These are phyloP conservation scores for Cornus florida DNA, from an alignment of 148 eudicot genomes.

Conservation along the genomic window DNA sequence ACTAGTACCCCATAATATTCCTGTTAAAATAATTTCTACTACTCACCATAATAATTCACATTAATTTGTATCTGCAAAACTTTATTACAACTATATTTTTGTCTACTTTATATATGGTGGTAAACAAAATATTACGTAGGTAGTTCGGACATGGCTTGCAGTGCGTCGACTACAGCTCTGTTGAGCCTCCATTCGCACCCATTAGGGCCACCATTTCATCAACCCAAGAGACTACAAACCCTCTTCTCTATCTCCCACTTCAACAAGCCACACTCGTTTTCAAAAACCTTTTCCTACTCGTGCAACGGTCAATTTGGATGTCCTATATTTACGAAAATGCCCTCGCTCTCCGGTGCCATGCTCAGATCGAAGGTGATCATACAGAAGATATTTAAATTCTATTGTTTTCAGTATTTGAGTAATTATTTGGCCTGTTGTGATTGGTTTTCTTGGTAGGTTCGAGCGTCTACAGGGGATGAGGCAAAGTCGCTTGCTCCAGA, in stretches of 20 bases:
- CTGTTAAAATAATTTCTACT: no score
- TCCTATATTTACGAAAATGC: constrained; percentile 13
- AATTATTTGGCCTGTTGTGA: not conserved
- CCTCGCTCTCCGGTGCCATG: constrained; percentile 1
- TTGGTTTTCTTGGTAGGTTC: constrained; percentile 19
- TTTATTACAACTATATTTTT: no score
- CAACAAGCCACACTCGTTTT: constrained; percentile 20
- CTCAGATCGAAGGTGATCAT: constrained; percentile 21
- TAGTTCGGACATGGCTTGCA: constrained; percentile 32
- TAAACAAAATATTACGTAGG: no score
- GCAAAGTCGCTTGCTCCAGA: constrained; percentile 32
- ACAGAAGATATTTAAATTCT: not conserved
- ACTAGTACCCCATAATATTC: no score
- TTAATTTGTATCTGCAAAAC: not conserved
- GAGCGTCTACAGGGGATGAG: constrained; percentile 43
- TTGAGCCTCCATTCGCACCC: constrained; percentile 23
- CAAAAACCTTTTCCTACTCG: constrained; percentile 15
- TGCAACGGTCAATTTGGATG: not conserved
- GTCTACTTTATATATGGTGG: no score
- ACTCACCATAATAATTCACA: no score
- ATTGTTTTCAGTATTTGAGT: not conserved
- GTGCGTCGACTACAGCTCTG: constrained; percentile 22
- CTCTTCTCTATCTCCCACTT: constrained; percentile 16
- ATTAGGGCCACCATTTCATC: constrained; percentile 12
- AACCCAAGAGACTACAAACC: constrained; percentile 21